Base-by-base conservation (phyloP, 2,329 filamentous ascomycete genomes). In the Raffaelea ambrosiae region DNA sequence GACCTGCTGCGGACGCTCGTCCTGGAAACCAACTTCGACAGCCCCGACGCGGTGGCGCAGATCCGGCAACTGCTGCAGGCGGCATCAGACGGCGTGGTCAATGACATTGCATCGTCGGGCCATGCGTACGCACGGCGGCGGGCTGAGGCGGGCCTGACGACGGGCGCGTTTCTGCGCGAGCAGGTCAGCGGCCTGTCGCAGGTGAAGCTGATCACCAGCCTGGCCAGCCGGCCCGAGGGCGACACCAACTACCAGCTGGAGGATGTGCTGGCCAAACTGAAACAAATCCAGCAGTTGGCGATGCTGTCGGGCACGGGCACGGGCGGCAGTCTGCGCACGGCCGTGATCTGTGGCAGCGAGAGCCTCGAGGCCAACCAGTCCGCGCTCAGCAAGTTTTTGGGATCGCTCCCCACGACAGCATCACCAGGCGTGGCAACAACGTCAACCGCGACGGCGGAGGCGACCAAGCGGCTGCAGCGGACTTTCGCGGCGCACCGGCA, bases 131-230 rank as follows among this genome's bases (percentile, higher is more conserved):
- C 93, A 4, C 82, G 88, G 57, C 83, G 84, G 43, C 88, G 85
- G 58, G 88, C 93, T 0, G 85, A 94, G 60, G 83, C 91, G 22
- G 81, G 83, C 2, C 71, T 97, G 40, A 87, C 86, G 1, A 75
- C 77, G 16, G 78, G 81, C 50, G 84, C 84, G 2, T 83, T 81
- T 63, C 68, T 90, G 38, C 79, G 79, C 53, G 89, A 97, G 68
- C 87, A 95, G 65, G 84, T 90, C n/a, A 79, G 81, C 45, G 93
- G 93, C n/a, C 71, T 98, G 47, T 84, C 88, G 1, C 93, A 98
- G 63, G 81, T 97, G 44, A 86, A 93, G 65, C 75, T 94, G 33
- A 84, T 88, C 29, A 86, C 88, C 1, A 79, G 80, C 19, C 74
- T 98, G 13, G 88, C 89, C 16, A 83, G 82, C 26, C 79, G 88